Evolutionary conservation across 2,329 filamentous ascomycete genomes (phyloP), one percentile per base, ranked within the genome.

Genomic region (Cladophialophora carrionii): DNA sequence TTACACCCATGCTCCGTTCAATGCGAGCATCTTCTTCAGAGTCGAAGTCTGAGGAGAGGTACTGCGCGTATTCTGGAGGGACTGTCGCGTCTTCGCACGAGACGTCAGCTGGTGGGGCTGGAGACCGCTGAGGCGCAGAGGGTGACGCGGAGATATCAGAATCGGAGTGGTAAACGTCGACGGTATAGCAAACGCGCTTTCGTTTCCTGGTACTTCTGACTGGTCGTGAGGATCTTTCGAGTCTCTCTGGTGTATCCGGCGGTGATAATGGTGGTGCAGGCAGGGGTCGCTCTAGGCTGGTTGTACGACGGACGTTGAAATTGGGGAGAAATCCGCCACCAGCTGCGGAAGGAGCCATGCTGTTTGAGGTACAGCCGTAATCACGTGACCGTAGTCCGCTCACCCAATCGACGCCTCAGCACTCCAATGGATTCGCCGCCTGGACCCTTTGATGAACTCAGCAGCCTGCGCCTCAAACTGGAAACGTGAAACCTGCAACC

Each of bases 1-100:
- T 96, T 74, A 96, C 90, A 72, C 92, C 93, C 94, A 97, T 97
- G 71, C 71, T 74, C 72, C 65, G 71, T 70, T 74, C 71, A 64
- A 69, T 72, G 68, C 71, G 75, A 71, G 77, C 78, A 79, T 80
- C 75, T 74, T 79, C 75, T 72, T 68, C 70, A 66, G 65, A 70
- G 58, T 74, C 75, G 68, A 67, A 74, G 66, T 73, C 73, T 69
- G 75, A 77, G 52, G 67, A 66, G n/a, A 68, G 32, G 52, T 65
- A 66, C 62, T 60, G 67, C 63, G 65, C 61, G 67, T 65, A 65
- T 20, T 63, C 61, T 61, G 64, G 17, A 56, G 64, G 60, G 53
- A 67, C 62, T 57, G 67, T 63, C 67, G 67, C 67, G 67, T 67
- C 59, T 24, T 60, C 34, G 56, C 32, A 46, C 31, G 52, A 51